Base-by-base conservation (phyloP, 1,284 basidiomycete genomes). In the Pseudozyma tsukubaensis region DNA sequence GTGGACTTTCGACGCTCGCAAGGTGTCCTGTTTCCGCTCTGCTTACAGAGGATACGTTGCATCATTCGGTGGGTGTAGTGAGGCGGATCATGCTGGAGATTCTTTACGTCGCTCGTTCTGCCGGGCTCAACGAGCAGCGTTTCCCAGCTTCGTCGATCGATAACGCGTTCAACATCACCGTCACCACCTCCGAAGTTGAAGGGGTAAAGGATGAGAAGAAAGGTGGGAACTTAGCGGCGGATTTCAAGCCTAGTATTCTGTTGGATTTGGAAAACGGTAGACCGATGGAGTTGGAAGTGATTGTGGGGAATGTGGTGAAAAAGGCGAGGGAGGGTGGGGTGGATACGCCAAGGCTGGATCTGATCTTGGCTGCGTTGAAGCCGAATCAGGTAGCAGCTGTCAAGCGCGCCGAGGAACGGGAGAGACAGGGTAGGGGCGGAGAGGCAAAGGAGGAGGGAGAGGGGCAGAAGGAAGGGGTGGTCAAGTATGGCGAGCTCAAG, bases 51-150 rank as follows among this genome's bases (percentile, higher is more conserved):
- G 72, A 78, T 18, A 78, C 81, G 14, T 63, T 86, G 1, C 81
- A 83, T n/a, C 83, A 82, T 60, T 85, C 84, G 0, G 63, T 84
- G 9, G 85, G 85, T 9, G 82, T 83, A 4, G 82, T 85, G 14
- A 74, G 85, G 5, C 76, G 85, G 1, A 77, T 85, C 24, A 86
- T 87, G 85, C 66, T 82, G 29, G 83, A 87, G 76, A 82, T 86
- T 24, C 58, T 87, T 16, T 83, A 81, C 52, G 83, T 87, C 7
- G 86, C 84, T 1, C 77, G 86, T 3, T 83, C 85, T 34, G 79
- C 65, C 19, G 81, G 82, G 1, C 21, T 82, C 8, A 36, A 36
- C 9, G 79, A 81, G 55, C 29, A 54, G 0, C 68, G 73, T 0
- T 59, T 82, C 24, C 81, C 82, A 6, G 58, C 56, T 1, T 2